phyloP scores from a whole-genome alignment of 2,329 filamentous ascomycete species.

The Diaporthe australafricana region DNA sequence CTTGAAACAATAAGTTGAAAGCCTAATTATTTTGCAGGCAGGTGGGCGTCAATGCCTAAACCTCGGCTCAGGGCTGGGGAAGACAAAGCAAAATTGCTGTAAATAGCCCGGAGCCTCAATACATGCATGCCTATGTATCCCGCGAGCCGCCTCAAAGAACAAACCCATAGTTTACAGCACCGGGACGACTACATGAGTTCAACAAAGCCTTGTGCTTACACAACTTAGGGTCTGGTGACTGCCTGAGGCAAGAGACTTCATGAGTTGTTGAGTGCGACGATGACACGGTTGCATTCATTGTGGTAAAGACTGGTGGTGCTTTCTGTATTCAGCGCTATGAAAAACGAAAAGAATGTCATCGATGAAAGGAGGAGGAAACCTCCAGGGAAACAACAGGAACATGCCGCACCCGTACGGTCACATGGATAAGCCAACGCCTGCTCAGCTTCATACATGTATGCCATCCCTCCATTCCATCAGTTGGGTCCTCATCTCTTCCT shows the following conservation, averaged over 20 bases:
- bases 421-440: constrained; percentile 10
- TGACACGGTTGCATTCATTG: background rate
- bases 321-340: background rate
- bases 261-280: background rate
- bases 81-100: too few species aligned
- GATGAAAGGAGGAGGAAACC: background rate
- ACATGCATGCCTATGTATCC: too few species aligned
- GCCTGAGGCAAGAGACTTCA: too few species aligned
- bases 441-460: background rate
- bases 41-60: too few species aligned
- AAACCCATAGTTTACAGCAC: too few species aligned
- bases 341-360: constrained; percentile 2
- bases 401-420: background rate
- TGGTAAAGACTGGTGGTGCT: constrained; percentile 8
- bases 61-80: too few species aligned
- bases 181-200: too few species aligned
- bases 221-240: background rate
- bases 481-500: background rate
- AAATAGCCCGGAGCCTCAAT: too few species aligned
- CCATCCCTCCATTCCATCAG: background rate
- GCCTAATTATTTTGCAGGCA: too few species aligned
- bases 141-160: too few species aligned
- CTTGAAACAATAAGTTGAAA: background rate
- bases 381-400: background rate
- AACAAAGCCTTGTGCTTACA: background rate